Evolutionary conservation across 2,329 filamentous ascomycete genomes (phyloP).

Genomic region (Ascochyta pisi): DNA sequence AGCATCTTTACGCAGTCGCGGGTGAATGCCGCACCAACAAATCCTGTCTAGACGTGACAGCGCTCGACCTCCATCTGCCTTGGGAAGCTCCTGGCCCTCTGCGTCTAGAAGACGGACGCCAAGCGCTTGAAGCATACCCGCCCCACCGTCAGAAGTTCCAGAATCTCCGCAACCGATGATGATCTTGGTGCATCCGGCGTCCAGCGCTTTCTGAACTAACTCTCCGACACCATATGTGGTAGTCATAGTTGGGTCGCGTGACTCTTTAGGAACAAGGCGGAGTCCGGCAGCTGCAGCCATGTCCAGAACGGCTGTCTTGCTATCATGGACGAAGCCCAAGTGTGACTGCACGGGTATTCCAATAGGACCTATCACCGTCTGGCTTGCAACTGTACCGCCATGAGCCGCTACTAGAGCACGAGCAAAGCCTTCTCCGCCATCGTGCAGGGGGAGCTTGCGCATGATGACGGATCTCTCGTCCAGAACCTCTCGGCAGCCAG

Average conservation of each 20-base stretch:
- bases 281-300: constrained; percentile 63
- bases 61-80: constrained; percentile 52
- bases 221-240: constrained; percentile 62
- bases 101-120: constrained; percentile 55
- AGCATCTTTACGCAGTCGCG: constrained; percentile 39
- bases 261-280: constrained; percentile 55
- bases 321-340: constrained; percentile 54
- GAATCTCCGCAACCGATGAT: constrained; percentile 63
- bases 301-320: constrained; percentile 57
- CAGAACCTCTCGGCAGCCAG: constrained; percentile 55
- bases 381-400: constrained; percentile 48
- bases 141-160: constrained; percentile 61
- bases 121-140: constrained; percentile 62
- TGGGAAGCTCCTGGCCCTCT: constrained; percentile 48
- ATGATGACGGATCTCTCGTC: constrained; percentile 49
- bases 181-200: constrained; percentile 55
- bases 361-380: constrained; percentile 56
- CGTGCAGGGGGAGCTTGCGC: constrained; percentile 59
- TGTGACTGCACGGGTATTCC: constrained; percentile 53
- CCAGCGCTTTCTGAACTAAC: constrained; percentile 56
- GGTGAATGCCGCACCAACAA: constrained; percentile 51
- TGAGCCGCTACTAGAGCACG: constrained; percentile 55
- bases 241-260: constrained; percentile 57
- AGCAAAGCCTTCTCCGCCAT: constrained; percentile 62
- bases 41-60: constrained; percentile 50